Percentiles rank a stretch among this genome's conserved stretches.
Evolutionary conservation across 139 green algal species (phyloP).

Genomic region (Chlamydomonas eustigma): DNA sequence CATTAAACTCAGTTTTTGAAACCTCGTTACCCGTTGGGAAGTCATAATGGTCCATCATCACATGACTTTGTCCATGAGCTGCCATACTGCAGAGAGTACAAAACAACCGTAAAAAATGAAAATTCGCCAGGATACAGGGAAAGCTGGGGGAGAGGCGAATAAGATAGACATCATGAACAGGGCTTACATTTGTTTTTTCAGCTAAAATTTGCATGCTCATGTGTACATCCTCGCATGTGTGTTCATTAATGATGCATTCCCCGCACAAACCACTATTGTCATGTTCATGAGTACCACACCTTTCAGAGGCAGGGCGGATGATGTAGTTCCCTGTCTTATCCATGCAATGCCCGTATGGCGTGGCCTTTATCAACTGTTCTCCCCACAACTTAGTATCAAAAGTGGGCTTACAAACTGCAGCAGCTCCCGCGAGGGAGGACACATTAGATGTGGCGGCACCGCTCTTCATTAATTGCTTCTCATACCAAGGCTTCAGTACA

Average conservation of each 20-base stretch:
- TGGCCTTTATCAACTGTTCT: slow-evolving; percentile 22
- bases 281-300: slow-evolving; percentile 9
- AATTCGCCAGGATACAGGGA: no score
- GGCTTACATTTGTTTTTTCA: no score
- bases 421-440: background rate
- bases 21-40: slow-evolving; percentile 14
- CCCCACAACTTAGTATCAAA: slow-evolving; percentile 32
- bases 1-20: background rate
- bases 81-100: background rate
- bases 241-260: background rate
- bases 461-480: slow-evolving; percentile 29
- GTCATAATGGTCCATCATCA: slow-evolving; percentile 47
- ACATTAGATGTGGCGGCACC: background rate
- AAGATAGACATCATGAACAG: background rate
- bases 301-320: background rate
- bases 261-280: background rate
- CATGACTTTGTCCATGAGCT: background rate
- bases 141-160: background rate
- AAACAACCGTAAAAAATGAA: no score
- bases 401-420: slow-evolving; percentile 23
- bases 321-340: slow-evolving; percentile 24
- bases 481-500: slow-evolving; percentile 41
- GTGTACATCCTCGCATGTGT: background rate
- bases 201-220: no score
- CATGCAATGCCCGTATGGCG: slow-evolving; percentile 35